Evolutionary conservation across 257 asterid genomes (phyloP).

Genomic region (Lycium ferocissimum): DNA sequence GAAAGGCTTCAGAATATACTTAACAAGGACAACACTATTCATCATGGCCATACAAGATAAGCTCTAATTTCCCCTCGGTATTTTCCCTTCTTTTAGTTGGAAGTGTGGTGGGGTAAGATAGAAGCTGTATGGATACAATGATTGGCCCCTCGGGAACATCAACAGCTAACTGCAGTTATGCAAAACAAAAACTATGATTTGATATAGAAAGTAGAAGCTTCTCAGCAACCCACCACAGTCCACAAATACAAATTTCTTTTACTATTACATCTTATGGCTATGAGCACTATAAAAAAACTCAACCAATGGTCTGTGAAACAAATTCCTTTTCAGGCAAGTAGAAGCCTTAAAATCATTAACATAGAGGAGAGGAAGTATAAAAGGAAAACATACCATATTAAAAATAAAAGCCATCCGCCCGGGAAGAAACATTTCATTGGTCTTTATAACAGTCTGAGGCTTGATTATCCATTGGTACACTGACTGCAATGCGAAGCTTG

Average conservation of each 20-base stretch:
- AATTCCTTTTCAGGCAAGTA: neutral
- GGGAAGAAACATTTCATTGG: slow-evolving; percentile 99
- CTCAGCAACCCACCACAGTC: neutral
- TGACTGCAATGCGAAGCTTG: slow-evolving; percentile 58
- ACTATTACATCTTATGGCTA: neutral
- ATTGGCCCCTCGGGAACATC: neutral
- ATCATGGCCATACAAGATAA: neutral
- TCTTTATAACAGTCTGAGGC: slow-evolving; percentile 83
- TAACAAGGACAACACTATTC: neutral
- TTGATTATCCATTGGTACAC: slow-evolving; percentile 92
- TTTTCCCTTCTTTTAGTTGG: slow-evolving; percentile 21
- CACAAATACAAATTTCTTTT: slow-evolving; percentile 4
- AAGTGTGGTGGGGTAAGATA: neutral
- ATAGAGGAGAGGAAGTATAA: slow-evolving; percentile 19
- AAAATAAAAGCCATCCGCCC: slow-evolving; percentile 95
- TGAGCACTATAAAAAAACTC: neutral
- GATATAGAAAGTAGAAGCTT: neutral
- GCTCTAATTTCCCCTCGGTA: neutral
- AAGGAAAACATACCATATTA: slow-evolving; percentile 66
- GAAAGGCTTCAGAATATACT: neutral
- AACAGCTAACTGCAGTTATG: neutral
- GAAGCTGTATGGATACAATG: neutral
- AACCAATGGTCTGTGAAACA: neutral
- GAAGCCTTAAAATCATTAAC: neutral
- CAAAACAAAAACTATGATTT: neutral